phyloP scores from a whole-genome alignment of 2,329 filamentous ascomycete genomes.

The Pseudocercospora crystallina region DNA sequence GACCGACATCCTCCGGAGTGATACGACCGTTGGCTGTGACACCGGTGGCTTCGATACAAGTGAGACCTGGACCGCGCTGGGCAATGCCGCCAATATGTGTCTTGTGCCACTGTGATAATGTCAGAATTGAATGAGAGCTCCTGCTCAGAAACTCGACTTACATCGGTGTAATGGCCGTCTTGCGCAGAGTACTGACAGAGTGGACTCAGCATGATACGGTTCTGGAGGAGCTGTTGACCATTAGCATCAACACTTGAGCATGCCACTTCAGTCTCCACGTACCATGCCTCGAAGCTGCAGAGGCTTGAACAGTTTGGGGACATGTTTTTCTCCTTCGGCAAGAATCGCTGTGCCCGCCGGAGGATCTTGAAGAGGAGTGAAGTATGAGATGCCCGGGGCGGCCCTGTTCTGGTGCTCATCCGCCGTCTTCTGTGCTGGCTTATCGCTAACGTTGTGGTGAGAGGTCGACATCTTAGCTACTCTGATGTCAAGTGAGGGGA shows the following conservation, averaged over 20 bases:
- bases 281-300: slow-evolving; percentile 56
- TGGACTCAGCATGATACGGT: slow-evolving; percentile 61
- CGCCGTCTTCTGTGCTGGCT: slow-evolving; percentile 10
- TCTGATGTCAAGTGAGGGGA: not conserved
- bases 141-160: not conserved
- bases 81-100: slow-evolving; percentile 72
- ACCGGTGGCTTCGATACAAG: slow-evolving; percentile 75
- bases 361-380: slow-evolving; percentile 49
- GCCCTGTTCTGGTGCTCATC: slow-evolving; percentile 41
- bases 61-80: slow-evolving; percentile 69
- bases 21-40: slow-evolving; percentile 78
- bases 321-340: slow-evolving; percentile 47
- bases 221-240: slow-evolving; percentile 18
- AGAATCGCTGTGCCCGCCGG: slow-evolving; percentile 49
- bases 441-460: slow-evolving; percentile 32
- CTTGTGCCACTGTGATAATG: slow-evolving; percentile 62
- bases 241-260: not conserved
- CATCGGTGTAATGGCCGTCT: slow-evolving; percentile 70
- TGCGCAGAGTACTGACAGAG: slow-evolving; percentile 67
- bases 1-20: slow-evolving; percentile 72
- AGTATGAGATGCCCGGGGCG: slow-evolving; percentile 48
- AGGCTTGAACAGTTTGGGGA: slow-evolving; percentile 61
- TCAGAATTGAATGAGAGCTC: not conserved
- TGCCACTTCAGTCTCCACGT: not conserved
- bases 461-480: slow-evolving; percentile 23